Evolutionary conservation across 257 asterid genomes (phyloP), one percentile per base, ranked within the genome.

Genomic region (Schizonepeta tenuifolia): DNA sequence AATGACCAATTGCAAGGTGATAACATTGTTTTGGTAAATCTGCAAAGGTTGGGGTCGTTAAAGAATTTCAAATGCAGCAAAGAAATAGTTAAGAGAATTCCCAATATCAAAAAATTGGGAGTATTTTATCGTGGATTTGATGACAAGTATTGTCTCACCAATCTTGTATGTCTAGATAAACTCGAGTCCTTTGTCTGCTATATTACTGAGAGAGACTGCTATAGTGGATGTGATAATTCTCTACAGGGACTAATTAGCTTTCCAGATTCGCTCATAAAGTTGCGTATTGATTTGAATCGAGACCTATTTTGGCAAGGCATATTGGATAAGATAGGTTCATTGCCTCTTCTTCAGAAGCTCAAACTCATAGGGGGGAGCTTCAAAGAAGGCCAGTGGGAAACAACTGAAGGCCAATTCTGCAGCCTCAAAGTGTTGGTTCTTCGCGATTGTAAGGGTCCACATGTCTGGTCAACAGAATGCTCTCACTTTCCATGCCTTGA

Each of bases 341-440:
- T 58, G 21, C 65, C 65, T 5, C 65, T 26, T 56, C 63, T 56
- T 11, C 36, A 56, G 40, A 31, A 22, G 40, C 63, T 56, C 40
- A 4, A 0, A 24, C 65, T 58, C 65, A n/a, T n/a, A n/a, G 0
- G 6, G 14, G 65, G 65, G 43, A 14, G 1, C 6, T 44, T 44
- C 17, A 12, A 3, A 44, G n/a, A 12, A 14, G 17, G 50, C 7
- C 15, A 12, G 21, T 58, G 65, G 65, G 43, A 58, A 28, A 58
- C 65, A 15, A 9, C 1, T 10, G 41, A 70, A 43, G 67, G 63
- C 11, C 67, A 57, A 18, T 58, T 58, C 67, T 8, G 13, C 21
- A 51, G 31, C 58, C 65, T 58, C 5, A 50, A 50, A 15, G 47
- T 18, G n/a, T 9, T 50, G 12, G 0, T 4, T 12, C 9, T 44